Evolutionary conservation across 1,284 basidiomycete species (phyloP).

Genomic region (Coriolopsis trogii): DNA sequence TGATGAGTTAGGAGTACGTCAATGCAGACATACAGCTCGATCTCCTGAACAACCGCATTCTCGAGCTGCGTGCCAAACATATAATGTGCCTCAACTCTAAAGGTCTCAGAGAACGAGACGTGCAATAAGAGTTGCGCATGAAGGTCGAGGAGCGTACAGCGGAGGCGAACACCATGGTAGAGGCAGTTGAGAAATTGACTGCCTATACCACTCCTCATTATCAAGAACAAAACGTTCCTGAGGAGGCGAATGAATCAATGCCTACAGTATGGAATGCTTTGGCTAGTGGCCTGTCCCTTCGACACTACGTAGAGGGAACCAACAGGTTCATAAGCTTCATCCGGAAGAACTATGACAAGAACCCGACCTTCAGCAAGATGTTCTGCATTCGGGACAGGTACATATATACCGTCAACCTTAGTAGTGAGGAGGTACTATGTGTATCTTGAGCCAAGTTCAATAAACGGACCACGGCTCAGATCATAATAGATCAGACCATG

Average conservation of each 20-base stretch:
- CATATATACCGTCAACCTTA: slow-evolving; percentile 17
- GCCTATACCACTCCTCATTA: background rate
- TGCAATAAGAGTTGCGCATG: background rate
- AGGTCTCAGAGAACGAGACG: background rate
- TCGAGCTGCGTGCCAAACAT: slow-evolving; percentile 6
- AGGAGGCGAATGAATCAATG: background rate
- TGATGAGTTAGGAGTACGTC: slow-evolving; percentile 33
- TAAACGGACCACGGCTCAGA: slow-evolving; percentile 13
- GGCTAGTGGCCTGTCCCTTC: background rate
- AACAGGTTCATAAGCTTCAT: slow-evolving; percentile 1
- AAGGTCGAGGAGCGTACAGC: background rate
- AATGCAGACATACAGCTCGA: slow-evolving; percentile 32
- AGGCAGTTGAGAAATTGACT: background rate
- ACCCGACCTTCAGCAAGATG: slow-evolving; percentile 12
- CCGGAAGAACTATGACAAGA: background rate
- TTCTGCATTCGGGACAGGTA: slow-evolving; percentile 1
- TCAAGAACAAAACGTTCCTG: background rate
- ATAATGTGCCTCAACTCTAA: background rate
- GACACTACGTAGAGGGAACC: background rate
- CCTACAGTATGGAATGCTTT: background rate
- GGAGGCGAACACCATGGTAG: background rate
- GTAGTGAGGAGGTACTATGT: slow-evolving; percentile 22
- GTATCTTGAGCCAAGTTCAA: slow-evolving; percentile 18
- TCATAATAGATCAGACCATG: slow-evolving; percentile 31
- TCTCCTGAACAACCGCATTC: slow-evolving; percentile 11